Evolutionary conservation across 352 stramenopile species (phyloP).

Genomic region (Phytophthora pinifolia): DNA sequence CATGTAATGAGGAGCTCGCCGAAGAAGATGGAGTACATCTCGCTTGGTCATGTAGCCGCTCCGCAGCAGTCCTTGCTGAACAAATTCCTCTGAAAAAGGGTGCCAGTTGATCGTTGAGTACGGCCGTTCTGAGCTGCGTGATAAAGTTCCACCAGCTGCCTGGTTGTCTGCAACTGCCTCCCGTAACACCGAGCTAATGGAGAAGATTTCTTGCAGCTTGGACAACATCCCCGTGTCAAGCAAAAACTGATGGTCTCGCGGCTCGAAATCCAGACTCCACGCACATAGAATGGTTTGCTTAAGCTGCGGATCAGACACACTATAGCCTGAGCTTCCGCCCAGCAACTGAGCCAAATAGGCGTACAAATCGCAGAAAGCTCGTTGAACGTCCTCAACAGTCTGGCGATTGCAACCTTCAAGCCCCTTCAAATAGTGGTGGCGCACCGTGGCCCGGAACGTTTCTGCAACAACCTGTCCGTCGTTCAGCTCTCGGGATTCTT

Average conservation of each 20-base stretch:
- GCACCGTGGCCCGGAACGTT: slow-evolving; percentile 82
- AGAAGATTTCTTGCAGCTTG: slow-evolving; percentile 75
- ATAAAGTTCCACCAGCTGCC: slow-evolving; percentile 1
- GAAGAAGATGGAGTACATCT: slow-evolving; percentile 66
- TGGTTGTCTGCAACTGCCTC: slow-evolving; percentile 36
- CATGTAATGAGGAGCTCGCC: slow-evolving; percentile 58
- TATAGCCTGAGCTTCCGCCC: slow-evolving; percentile 28
- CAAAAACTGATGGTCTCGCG: slow-evolving; percentile 78
- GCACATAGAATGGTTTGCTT: slow-evolving; percentile 82
- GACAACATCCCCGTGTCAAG: slow-evolving; percentile 78
- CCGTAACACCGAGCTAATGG: slow-evolving; percentile 51
- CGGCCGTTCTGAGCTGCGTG: slow-evolving; percentile 2
- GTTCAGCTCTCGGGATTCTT: slow-evolving; percentile 76
- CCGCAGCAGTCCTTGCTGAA: slow-evolving; percentile 69
- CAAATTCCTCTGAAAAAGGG: slow-evolving; percentile 75
- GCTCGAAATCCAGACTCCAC: slow-evolving; percentile 85
- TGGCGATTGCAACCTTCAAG: slow-evolving; percentile 79
- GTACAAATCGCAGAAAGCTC: slow-evolving; percentile 80
- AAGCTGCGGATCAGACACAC: slow-evolving; percentile 49
- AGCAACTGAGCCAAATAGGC: slow-evolving; percentile 62
- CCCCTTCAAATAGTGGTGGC: slow-evolving; percentile 87
- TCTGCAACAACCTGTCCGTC: slow-evolving; percentile 76
- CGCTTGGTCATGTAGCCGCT: slow-evolving; percentile 79
- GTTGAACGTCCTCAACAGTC: slow-evolving; percentile 57
- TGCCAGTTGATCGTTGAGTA: slow-evolving; percentile 73